phyloP scores from a whole-genome alignment of 2,329 filamentous ascomycete genomes.

The Hirsutella minnesotensis region DNA sequence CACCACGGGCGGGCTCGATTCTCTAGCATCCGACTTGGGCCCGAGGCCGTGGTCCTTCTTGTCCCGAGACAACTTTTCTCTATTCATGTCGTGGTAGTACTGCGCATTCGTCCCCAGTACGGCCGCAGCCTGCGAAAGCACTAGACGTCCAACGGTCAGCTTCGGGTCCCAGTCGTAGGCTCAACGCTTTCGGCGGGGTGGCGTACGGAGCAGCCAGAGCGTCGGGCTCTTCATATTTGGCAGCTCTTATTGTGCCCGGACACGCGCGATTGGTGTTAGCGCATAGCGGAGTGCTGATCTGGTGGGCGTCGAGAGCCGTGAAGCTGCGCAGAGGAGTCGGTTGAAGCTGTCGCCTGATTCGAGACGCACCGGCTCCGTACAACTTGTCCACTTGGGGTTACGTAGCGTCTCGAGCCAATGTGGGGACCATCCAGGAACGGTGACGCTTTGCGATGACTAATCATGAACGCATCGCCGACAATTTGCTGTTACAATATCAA shows the following conservation, averaged over 20 bases:
- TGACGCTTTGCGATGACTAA: neutral
- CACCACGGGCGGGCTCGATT: conserved; percentile 13
- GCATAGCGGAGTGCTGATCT: conserved; percentile 15
- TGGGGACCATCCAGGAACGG: neutral
- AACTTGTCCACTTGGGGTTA: conserved; percentile 9
- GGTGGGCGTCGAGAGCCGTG: neutral
- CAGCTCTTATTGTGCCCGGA: conserved; percentile 20
- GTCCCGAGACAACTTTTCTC: conserved; percentile 16
- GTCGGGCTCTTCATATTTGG: conserved; percentile 28
- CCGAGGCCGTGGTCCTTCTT: conserved; percentile 19
- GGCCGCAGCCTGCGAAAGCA: conserved; percentile 33
- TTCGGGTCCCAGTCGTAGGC: neutral
- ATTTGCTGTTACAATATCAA: too few species aligned
- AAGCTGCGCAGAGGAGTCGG: neutral
- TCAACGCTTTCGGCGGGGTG: neutral
- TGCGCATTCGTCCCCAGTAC: conserved; percentile 27
- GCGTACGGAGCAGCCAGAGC: conserved; percentile 31
- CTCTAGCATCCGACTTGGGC: conserved; percentile 17
- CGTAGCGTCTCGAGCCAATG: neutral
- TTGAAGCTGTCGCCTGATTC: conserved; percentile 2
- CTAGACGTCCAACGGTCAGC: conserved; percentile 13
- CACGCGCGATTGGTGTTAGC: conserved; percentile 7
- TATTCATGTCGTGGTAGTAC: conserved; percentile 19
- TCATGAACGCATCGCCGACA: neutral
- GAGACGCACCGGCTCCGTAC: neutral